Evolutionary conservation across 768 basidiomycete genomes (phyloP).

Genomic region (Dentipellis sp.): DNA sequence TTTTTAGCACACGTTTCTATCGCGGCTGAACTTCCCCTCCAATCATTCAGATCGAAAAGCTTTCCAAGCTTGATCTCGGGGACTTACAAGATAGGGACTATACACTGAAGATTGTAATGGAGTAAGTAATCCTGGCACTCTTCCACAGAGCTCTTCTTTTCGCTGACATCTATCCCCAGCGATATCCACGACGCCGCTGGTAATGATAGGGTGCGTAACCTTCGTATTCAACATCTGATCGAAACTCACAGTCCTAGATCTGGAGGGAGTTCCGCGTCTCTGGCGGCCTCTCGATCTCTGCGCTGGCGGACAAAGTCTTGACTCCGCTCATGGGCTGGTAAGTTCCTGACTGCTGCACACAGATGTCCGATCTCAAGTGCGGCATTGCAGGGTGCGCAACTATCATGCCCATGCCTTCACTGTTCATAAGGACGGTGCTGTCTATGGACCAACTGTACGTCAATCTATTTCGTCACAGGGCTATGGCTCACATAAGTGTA

Average conservation of each 20-base stretch:
- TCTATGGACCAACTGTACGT: constrained; percentile 1
- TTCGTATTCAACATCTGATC: background rate
- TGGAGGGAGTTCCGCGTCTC: constrained; percentile 5
- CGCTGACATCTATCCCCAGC: background rate
- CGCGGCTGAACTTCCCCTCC: background rate
- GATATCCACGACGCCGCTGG: background rate
- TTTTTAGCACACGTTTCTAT: background rate
- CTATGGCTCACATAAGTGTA: background rate
- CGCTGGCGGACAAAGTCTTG: constrained; percentile 1
- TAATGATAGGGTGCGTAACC: background rate
- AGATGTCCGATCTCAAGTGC: background rate
- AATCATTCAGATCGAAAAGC: background rate
- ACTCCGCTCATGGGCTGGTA: constrained; percentile 5
- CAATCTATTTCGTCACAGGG: background rate
- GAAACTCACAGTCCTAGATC: background rate
- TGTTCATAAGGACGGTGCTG: constrained; percentile 2
- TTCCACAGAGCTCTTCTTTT: background rate
- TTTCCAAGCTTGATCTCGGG: background rate
- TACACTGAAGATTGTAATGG: constrained; percentile 1
- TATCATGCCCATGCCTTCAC: constrained; percentile 5
- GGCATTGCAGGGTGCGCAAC: background rate
- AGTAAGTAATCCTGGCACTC: background rate
- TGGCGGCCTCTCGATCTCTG: constrained; percentile 2
- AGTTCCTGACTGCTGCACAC: background rate
- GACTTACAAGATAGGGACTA: constrained; percentile 1